Base-by-base conservation (phyloP, 352 stramenopile species). In the Pythium scleroteichum region DNA sequence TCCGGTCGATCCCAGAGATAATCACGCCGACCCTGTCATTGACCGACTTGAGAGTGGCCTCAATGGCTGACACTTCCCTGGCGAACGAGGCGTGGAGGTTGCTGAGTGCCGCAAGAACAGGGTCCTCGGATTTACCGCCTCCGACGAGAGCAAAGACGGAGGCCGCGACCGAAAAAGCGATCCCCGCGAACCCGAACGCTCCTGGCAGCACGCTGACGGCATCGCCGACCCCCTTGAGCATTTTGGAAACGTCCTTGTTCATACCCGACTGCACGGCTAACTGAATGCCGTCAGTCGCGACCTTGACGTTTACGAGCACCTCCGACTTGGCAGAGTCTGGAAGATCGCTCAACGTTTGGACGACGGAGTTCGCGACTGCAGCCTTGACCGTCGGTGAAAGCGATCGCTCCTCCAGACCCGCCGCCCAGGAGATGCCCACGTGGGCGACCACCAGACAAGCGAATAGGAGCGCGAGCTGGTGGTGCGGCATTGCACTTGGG, bases 121-220 rank as follows among this genome's bases (percentile, higher is more conserved):
- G 71, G 23, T 83, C 74, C n/a, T 63, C 45, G 27, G 62, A 56
- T 12, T 42, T 68, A 0, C 29, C 50, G 1, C 40, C 47, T 0
- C 53, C 51, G 7, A 47, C 39, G 1, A 65, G 3, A 2, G 74
- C 66, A 38, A 76, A 68, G 16, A 72, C 63, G 1, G 74, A 79
- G 3, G 74, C 74, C 0, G 72, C 72, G 20, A 83, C 47, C 1
- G 74, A 83, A 47, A 83, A 83, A 2, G 69, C 74, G 17, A 83
- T 67, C 0, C 74, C 74, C n/a, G 66, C 62, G 29, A 59, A 71
- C 8, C 74, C 74, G 3, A 76, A 69, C 4, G 69, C 67, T 14
- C 64, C 69, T 0, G 74, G 74, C 1, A 83, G 52, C 22, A 69
- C 64, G 10, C 53, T 61, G 1, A 79, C 44, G 3, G 74, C 72